Conservation (phyloP, 2,329 filamentous ascomycete genomes). For the Apiospora rasikravindrae region DNA sequence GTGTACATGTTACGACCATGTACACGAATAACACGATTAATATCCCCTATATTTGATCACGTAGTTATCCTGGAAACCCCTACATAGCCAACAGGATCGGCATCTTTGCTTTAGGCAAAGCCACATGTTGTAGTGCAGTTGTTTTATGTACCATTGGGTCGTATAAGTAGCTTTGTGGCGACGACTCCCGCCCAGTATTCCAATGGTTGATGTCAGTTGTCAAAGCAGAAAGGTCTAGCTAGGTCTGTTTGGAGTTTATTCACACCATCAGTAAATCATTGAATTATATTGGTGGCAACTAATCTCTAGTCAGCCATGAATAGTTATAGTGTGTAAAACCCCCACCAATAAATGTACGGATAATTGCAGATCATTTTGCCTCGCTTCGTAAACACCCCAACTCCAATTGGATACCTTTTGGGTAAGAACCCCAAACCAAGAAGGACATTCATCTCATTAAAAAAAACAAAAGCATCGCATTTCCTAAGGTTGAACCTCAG, state of each 20-base stretch:
- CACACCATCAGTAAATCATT: background rate
- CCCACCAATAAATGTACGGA: background rate
- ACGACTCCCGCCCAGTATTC: background rate
- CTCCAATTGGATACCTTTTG: background rate
- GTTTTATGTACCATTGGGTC: background rate
- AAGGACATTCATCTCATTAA: background rate
- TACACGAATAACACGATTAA: too few species aligned
- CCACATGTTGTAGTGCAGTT: background rate
- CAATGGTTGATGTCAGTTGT: background rate
- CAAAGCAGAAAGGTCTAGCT: background rate
- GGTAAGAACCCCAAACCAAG: background rate
- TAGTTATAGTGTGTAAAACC: background rate
- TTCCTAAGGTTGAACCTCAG: conserved; percentile 27
- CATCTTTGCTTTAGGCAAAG: background rate
- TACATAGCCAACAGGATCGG: too few species aligned
- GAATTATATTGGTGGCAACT: background rate
- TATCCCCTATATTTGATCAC: too few species aligned
- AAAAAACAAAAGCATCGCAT: background rate
- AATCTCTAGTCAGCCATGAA: background rate
- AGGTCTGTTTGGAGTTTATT: background rate
- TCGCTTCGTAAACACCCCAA: background rate
- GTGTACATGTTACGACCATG: too few species aligned
- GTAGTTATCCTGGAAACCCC: too few species aligned
- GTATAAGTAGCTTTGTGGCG: background rate
- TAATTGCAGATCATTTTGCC: background rate